Evolutionary conservation across 345 rosid genomes (phyloP), one percentile per base, ranked within the genome.

Genomic region (Lepidium africanum): DNA sequence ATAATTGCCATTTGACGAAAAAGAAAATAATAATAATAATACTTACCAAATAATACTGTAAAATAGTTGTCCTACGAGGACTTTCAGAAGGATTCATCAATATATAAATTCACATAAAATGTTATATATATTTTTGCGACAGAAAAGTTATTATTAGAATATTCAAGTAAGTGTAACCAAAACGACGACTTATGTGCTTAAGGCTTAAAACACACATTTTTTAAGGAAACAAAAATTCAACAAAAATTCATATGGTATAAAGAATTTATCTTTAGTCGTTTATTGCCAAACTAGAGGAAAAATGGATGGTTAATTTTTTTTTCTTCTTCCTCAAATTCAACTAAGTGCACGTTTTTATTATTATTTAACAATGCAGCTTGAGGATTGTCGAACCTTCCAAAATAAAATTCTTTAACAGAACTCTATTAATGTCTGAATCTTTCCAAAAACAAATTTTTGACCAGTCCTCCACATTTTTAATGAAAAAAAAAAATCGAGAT

Each of bases 211-310:
- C 43, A 69, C 13, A 36, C 48, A 21, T 10, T 46, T 50, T 13
- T 27, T 27, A 3, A 21, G 23, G 25, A 36, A 8, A 58, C 10
- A 10, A 57, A 5, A 71, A 61, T 39, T 61, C 39, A 61, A 62
- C 55, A 42, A 46, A 23, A 19, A 19, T n/a, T 10, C 15, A 43
- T 15, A 36, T 54, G 1, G 45, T 21, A 11, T 21, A 16, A 40
- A 51, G 11, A 43, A n/a, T n/a, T n/a, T 14, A 63, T 21, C 3
- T 25, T 2, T 72, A 38, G 54, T 63, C 36, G 15, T 71, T 62
- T 71, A 17, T 45, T 47, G 51, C 76, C 76, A 36, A 72, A 72
- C 52, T 38, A 11, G 32, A 37, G 5, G 37, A 27, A 56, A 63
- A 55, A 55, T 63, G 25, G 35, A 46, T 12, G 42, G 15, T 46